Base-by-base conservation (phyloP, 805 yeast species). In the Metschnikowia colocasiae region DNA sequence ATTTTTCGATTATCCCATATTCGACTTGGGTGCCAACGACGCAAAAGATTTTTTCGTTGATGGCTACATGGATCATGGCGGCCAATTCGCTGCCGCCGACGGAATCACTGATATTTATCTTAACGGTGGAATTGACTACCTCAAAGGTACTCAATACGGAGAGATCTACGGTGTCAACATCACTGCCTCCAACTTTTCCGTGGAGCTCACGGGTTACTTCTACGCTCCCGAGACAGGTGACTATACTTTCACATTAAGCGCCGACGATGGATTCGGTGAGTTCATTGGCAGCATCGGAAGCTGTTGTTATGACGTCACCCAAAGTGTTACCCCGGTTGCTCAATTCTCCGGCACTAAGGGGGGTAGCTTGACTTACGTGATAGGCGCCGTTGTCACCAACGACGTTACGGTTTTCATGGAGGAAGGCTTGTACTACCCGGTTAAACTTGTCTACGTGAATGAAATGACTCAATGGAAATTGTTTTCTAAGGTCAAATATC, bases 181-280 rank as follows among this genome's bases (percentile, higher is more conserved):
- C 13, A 45, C 43, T 6, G 39, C 42, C 8, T 35, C 48, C 13
- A 47, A 40, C 22, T 44, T 35, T 20, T 16, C 51, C 3, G 43
- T 40, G 29, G 49, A 45, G 15, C 46, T 52, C 36, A 25, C 45
- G 1, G 55, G 55, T 3, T 50, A 43, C 39, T 52, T 52, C 29
- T 25, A 22, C 3, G 54, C 55, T 4, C 33, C 32, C 10, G 12
- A 31, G 3, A 26, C 50, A 4, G 55, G 55, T 36, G 20, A 15
- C 8, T 50, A 52, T 43, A 42, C 43, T 9, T 50, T 52, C 30
- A 38, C 44, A 2, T 34, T 45, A 3, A 22, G 20, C 3, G 53
- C 50, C 2, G 54, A 52, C 16, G 50, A 52, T 36, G 55, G 53
- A 9, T 48, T 47, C 7, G 40, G 52, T 4, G 34, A 50, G 19